Conservation (phyloP, 441 rosid species). For the Erysimum cheiri region DNA sequence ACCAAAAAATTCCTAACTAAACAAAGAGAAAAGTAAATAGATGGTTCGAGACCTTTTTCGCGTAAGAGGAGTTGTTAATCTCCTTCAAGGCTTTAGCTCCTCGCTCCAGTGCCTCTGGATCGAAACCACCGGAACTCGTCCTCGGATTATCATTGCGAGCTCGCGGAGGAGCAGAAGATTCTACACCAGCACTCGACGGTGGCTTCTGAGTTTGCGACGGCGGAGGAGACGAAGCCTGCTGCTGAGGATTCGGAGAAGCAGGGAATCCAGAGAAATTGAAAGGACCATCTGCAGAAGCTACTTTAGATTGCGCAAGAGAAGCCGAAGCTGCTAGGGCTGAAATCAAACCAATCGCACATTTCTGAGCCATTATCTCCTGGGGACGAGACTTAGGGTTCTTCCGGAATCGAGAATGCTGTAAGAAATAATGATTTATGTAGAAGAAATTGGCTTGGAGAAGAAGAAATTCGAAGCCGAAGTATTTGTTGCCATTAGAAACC, state of each 20-base stretch:
- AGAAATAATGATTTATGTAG: background rate
- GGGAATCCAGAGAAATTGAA: slow-evolving; percentile 54
- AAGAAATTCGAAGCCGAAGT: slow-evolving; percentile 44
- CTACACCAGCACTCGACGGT: slow-evolving; percentile 33
- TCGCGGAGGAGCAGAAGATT: slow-evolving; percentile 50
- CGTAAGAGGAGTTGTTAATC: slow-evolving; percentile 68
- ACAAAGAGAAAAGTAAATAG: background rate
- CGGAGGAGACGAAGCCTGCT: slow-evolving; percentile 46
- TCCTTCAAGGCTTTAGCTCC: slow-evolving; percentile 82
- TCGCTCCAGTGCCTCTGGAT: slow-evolving; percentile 90
- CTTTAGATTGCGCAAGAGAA: slow-evolving; percentile 52
- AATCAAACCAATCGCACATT: slow-evolving; percentile 61
- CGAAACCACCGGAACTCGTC: slow-evolving; percentile 89
- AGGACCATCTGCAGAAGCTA: slow-evolving; percentile 64
- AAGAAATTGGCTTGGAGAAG: slow-evolving; percentile 47
- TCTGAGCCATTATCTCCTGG: slow-evolving; percentile 56
- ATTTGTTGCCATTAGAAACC: slow-evolving; percentile 33
- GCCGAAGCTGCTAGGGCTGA: slow-evolving; percentile 76
- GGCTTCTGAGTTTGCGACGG: slow-evolving; percentile 41
- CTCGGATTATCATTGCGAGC: slow-evolving; percentile 77
- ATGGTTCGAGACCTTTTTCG: slow-evolving; percentile 67
- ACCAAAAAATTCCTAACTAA: slow-evolving; percentile 2
- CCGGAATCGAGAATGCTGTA: background rate
- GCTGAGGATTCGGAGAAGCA: slow-evolving; percentile 48
- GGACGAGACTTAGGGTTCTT: slow-evolving; percentile 11